Base-by-base conservation (phyloP, 2,329 filamentous ascomycete species). In the Scedosporium aurantiacum region DNA sequence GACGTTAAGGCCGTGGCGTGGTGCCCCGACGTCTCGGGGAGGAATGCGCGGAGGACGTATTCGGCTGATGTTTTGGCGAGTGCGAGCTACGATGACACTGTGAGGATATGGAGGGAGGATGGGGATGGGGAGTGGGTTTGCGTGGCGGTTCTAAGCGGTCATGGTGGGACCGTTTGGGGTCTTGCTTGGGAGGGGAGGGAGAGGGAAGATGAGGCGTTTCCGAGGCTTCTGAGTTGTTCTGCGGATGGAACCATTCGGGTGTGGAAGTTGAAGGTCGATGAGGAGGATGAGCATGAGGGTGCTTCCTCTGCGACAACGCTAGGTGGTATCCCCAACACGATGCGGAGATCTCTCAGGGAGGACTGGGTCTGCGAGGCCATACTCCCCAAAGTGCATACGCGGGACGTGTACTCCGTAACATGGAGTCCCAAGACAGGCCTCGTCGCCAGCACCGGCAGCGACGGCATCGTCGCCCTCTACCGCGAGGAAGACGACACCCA, bases 1-100 rank as follows among this genome's bases (percentile, higher is more conserved):
- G 94, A 99, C 74, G 92, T 99, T 66, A 99, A 99, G 73, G 90
- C 86, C 65, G 90, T 99, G 1, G 84, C 86, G 2, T 99, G 94
- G 94, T 92, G 94, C 71, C 91, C 91, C 0, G 85, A 86, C 60
- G 82, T 81, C 23, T 76, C 78, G 10, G 79, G 77, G 25, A 74
- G 80, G 25, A 76, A 74, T 62, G 68, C 72, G 18, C 69, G 72
- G 12, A 73, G 79, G 50, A 74, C 76, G 59, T 84, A 83, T 66
- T 78, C 80, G 65, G 77, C 82, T 56, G 88, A 96, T 66, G 81
- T 94, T 56, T 81, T 99, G 21, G 94, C 91, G 5, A 94, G 88
- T 69, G 88, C 84, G n/a, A 95, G 90, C 71, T 99, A 99, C 72
- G 94, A 99, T 70, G 89, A 97, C 71, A 94, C 89, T 4, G 87